phyloP scores from a whole-genome alignment of 2,329 filamentous ascomycete genomes.

The Phaeomoniella chlamydospora region DNA sequence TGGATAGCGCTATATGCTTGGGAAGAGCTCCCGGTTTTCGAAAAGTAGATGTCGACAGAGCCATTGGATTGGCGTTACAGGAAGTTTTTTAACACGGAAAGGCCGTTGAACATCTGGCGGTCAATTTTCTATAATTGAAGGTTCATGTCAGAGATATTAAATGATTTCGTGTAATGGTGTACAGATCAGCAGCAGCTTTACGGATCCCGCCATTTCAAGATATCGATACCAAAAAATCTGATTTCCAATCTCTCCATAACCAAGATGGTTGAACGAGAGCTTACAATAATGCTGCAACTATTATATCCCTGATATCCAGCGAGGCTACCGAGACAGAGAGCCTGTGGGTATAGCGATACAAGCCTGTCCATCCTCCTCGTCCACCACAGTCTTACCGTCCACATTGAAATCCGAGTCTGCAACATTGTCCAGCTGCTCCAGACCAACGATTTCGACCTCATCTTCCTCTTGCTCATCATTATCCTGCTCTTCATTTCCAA shows the following conservation, averaged over 20 bases:
- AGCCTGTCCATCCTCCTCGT: slow-evolving; percentile 2
- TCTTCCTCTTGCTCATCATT: slow-evolving; percentile 1
- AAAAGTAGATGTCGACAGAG: slow-evolving; percentile 16
- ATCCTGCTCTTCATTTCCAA: background rate
- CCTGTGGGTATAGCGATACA: slow-evolving; percentile 1
- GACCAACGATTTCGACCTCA: background rate
- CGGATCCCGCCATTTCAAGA: too few relatives aligned
- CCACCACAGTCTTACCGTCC: background rate
- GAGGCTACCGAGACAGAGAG: too few relatives aligned
- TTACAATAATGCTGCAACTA: too few relatives aligned
- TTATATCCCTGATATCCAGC: too few relatives aligned
- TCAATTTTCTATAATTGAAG: too few relatives aligned
- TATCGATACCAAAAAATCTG: too few relatives aligned
- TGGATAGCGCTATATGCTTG: slow-evolving; percentile 15
- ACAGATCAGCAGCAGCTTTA: too few relatives aligned
- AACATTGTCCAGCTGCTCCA: slow-evolving; percentile 1
- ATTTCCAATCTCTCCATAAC: too few relatives aligned
- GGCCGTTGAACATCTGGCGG: too few relatives aligned
- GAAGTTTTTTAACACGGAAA: slow-evolving; percentile 8
- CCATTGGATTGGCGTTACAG: slow-evolving; percentile 12
- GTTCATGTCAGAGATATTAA: too few relatives aligned
- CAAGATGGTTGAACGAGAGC: too few relatives aligned
- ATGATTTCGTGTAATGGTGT: too few relatives aligned
- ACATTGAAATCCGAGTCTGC: slow-evolving; percentile 1
- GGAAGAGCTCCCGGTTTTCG: slow-evolving; percentile 20